phyloP scores from a whole-genome alignment of 192 early-diverging fungal species.

The Coemansia sp. region DNA sequence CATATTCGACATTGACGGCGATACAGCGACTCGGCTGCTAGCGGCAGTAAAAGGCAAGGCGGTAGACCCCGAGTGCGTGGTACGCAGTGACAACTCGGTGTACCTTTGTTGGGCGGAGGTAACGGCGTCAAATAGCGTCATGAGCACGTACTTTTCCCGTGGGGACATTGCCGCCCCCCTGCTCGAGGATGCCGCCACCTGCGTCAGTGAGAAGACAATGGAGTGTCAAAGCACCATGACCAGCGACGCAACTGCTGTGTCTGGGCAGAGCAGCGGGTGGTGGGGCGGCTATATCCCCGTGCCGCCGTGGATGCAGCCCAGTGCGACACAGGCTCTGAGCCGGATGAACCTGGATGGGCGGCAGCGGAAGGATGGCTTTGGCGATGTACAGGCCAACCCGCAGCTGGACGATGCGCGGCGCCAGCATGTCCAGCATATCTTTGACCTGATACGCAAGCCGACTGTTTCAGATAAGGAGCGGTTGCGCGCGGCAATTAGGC shows the following conservation, averaged over 20 bases:
- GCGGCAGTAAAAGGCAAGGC: neutral
- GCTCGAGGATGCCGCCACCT: no score
- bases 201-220: neutral
- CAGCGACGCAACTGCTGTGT: neutral
- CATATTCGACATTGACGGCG: slow-evolving; percentile 28
- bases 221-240: neutral
- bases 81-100: slow-evolving; percentile 8
- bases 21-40: slow-evolving; percentile 1
- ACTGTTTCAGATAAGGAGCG: slow-evolving; percentile 13
- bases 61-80: slow-evolving; percentile 15
- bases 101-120: slow-evolving; percentile 44
- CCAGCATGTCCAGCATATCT: slow-evolving; percentile 14
- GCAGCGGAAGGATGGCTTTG: neutral
- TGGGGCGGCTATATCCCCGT: slow-evolving; percentile 31
- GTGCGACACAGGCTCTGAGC: slow-evolving; percentile 36
- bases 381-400: neutral
- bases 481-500: slow-evolving; percentile 5
- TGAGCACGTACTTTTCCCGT: slow-evolving; percentile 8
- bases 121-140: slow-evolving; percentile 1
- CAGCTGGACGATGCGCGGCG: slow-evolving; percentile 15
- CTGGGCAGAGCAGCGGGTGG: slow-evolving; percentile 2
- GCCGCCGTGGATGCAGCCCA: slow-evolving; percentile 45
- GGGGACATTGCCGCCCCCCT: neutral
- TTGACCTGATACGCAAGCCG: slow-evolving; percentile 26
- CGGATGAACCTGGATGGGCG: slow-evolving; percentile 12